Base-by-base conservation (phyloP, 352 stramenopile genomes). In the Globisporangium echinulatum region DNA sequence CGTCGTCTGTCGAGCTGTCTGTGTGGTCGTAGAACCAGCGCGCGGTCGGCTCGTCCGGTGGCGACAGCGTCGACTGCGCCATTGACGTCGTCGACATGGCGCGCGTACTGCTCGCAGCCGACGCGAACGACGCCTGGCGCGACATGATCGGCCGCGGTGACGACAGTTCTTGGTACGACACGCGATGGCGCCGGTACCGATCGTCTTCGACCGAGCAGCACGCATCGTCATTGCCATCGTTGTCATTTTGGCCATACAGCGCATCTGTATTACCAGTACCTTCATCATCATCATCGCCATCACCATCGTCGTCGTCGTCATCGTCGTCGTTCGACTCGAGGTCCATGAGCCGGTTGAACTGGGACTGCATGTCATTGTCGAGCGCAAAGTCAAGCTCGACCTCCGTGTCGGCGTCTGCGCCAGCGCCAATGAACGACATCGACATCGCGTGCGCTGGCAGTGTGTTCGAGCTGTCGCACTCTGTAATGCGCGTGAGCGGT, bases 381-480 rank as follows among this genome's bases (percentile, higher is more conserved):
- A 93, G 66, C 10, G 66, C 58, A 59, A 96, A 92, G n/a, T 94
- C 86, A 4, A 96, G 66, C 59, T 94, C 80, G 19, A 96, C 71
- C 59, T 96, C 86, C 14, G 82, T 88, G 13, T 73, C 79, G 64
- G 88, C 66, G 36, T 89, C 79, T 36, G 79, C 79, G 14, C 78
- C 82, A 14, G 68, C 74, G 49, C 85, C 77, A 56, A 92, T 80
- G 62, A 94, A 85, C 9, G 85, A 94, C 82, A 94, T 91, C 0
- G 82, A 92, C 65, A 94, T 66, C 0, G 78, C 67, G 63, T 86
- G 76, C 13, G 13, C 15, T 3, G 69, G 39, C 7, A 13, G 7
- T 44, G 40, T 3, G 11, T 44, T 44, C 40, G 7, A 13, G n/a
- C 75, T 67, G 7, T 69, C 37, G 0, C 37, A 36, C 43, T 63